Evolutionary conservation across 768 basidiomycete species (phyloP).

Genomic region (Mycena amicta): DNA sequence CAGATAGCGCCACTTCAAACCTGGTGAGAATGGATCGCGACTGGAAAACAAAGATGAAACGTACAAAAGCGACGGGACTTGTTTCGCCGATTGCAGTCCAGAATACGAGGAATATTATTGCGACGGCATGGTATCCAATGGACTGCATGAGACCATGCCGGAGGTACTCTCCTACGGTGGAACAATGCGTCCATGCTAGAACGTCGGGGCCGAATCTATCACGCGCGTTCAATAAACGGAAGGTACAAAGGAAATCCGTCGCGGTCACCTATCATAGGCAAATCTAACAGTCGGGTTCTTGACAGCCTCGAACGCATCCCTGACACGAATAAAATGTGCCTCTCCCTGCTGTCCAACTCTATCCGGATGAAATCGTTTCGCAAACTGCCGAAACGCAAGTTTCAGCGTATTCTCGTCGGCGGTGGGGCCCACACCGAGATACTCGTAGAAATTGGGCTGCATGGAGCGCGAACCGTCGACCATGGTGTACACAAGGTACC

Average conservation of each 20-base stretch:
- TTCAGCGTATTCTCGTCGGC: slow-evolving; percentile 72
- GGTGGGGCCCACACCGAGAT: slow-evolving; percentile 62
- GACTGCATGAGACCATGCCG: slow-evolving; percentile 63
- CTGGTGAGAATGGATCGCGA: background rate
- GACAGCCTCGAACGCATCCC: slow-evolving; percentile 77
- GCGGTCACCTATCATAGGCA: slow-evolving; percentile 78
- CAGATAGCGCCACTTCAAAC: slow-evolving; percentile 74
- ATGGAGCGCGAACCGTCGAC: slow-evolving; percentile 57
- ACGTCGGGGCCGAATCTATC: slow-evolving; percentile 78
- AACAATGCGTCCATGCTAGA: slow-evolving; percentile 65
- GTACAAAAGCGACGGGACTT: slow-evolving; percentile 66
- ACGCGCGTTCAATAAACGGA: background rate
- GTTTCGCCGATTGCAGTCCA: slow-evolving; percentile 63
- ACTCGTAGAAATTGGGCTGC: slow-evolving; percentile 77
- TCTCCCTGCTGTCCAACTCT: slow-evolving; percentile 60
- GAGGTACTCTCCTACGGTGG: slow-evolving; percentile 72
- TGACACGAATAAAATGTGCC: slow-evolving; percentile 65
- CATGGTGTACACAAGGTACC: slow-evolving; percentile 69
- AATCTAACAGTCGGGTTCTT: slow-evolving; percentile 78
- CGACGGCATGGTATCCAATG: slow-evolving; percentile 67
- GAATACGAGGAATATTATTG: slow-evolving; percentile 58
- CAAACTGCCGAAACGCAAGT: slow-evolving; percentile 74
- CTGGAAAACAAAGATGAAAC: slow-evolving; percentile 32
- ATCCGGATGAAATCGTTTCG: slow-evolving; percentile 77
- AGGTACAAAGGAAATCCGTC: background rate